Percentiles rank a stretch among this genome's conserved stretches.
Evolutionary conservation across 352 stramenopile species (phyloP).

Genomic region (Ophiocytium majus): DNA sequence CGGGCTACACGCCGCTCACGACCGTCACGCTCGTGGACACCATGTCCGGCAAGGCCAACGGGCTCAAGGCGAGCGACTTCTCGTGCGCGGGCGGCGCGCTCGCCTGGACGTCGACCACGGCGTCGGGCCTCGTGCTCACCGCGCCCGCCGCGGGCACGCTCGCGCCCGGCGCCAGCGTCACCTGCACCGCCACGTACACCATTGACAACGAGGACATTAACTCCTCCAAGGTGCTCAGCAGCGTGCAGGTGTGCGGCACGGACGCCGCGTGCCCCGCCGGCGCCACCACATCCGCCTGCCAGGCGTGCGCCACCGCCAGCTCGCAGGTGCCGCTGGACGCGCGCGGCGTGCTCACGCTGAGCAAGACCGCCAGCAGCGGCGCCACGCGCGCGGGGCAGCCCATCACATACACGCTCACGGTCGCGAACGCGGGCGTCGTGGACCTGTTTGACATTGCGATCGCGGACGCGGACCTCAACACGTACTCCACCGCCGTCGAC

Average conservation of each 20-base stretch:
- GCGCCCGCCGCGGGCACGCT: neutral
- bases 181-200: neutral
- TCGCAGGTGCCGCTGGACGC: neutral
- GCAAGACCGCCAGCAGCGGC: neutral
- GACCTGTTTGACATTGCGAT: slow-evolving; percentile 19
- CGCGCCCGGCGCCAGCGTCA: neutral
- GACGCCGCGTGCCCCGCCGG: neutral
- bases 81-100: neutral
- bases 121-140: neutral
- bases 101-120: neutral
- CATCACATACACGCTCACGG: slow-evolving; percentile 12
- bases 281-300: neutral
- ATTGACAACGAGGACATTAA: neutral
- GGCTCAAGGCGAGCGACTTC: neutral
- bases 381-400: neutral
- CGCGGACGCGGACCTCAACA: neutral
- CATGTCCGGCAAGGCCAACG: neutral
- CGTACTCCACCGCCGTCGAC: neutral
- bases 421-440: slow-evolving; percentile 26
- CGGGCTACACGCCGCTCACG: slow-evolving; percentile 28
- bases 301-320: neutral
- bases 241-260: neutral
- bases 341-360: neutral
- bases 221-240: neutral
- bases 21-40: neutral